Evolutionary conservation across 192 early-diverging fungal genomes (phyloP), one percentile per base, ranked within the genome.

Genomic region (Physocladia obscura): DNA sequence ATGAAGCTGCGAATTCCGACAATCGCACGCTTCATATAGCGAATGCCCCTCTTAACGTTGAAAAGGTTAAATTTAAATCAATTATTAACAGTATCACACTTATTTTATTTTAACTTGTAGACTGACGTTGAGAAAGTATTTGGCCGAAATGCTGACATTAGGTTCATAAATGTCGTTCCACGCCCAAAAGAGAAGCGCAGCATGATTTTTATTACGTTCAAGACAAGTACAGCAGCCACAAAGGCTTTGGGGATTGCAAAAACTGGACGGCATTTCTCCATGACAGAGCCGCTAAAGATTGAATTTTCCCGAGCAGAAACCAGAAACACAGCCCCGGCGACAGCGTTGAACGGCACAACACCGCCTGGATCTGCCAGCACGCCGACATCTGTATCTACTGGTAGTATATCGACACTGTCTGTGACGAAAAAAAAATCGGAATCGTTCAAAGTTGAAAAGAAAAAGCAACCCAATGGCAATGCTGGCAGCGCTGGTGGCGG

Each of bases 171-270:
- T 34, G 60, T 82, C 54, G 81, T 82, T 44, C 52, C 49, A 6
- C 73, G 78, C 4, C 75, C 77, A 31, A 74, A 75, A 26, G 78
- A 82, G 32, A 80, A 76, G 52, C 62, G 71, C 2, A 71, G 62
- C 24, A 78, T 74, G 62, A 77, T 73, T 1, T 82, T 82, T 62
- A 49, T 82, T 21, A 77, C 77, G n/a, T 82, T 75, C 73, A 67
- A 69, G 27, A 72, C 40, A 2, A 49, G 38, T n/a, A 31, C 58
- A 24, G 39, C 69, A 39, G 74, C 75, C 4, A 17, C 54, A 22
- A 55, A 44, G 19, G 78, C 78, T 0, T 27, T 82, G 13, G 47
- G 22, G 4, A 35, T 30, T 15, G 61, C 64, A 40, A 77, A 76
- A 36, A 67, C 6, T 1, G 40, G 32, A 38, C 73, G 37, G 39